Evolutionary conservation across 352 stramenopile species (phyloP).

Genomic region (Globisporangium spinosum): DNA sequence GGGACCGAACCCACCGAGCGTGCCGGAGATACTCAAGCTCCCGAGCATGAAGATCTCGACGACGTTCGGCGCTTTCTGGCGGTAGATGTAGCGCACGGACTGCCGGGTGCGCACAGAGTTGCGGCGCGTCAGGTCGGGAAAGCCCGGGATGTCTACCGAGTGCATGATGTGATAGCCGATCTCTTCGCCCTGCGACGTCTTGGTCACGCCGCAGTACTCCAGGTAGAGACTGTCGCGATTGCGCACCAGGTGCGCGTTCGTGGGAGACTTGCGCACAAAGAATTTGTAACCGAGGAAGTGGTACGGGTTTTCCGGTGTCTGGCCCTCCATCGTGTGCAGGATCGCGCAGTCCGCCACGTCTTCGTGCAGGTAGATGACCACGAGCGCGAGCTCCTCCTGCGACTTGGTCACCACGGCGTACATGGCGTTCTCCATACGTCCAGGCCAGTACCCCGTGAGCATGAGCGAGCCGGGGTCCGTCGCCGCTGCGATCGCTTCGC

Average conservation of each 20-base stretch:
- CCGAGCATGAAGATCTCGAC: constrained; percentile 66
- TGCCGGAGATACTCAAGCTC: constrained; percentile 43
- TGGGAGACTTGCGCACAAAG: constrained; percentile 48
- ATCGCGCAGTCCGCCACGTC: constrained; percentile 62
- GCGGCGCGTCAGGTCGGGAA: constrained; percentile 40
- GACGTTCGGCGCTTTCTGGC: constrained; percentile 43
- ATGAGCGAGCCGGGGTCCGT: constrained; percentile 31
- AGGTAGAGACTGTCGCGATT: constrained; percentile 60
- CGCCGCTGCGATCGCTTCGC: constrained; percentile 29
- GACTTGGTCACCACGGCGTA: constrained; percentile 48
- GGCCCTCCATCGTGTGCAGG: constrained; percentile 48
- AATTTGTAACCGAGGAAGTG: constrained; percentile 74
- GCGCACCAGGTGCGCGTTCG: constrained; percentile 38
- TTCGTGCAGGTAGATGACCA: constrained; percentile 54
- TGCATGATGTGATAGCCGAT: constrained; percentile 71
- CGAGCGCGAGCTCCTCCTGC: constrained; percentile 51
- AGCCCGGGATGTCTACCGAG: constrained; percentile 55
- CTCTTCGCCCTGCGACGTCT: constrained; percentile 32
- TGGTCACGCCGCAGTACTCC: constrained; percentile 48
- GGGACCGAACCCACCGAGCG: constrained; percentile 28
- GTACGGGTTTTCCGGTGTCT: constrained; percentile 38
- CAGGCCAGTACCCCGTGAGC: constrained; percentile 41
- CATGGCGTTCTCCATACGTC: constrained; percentile 54
- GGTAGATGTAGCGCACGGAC: constrained; percentile 53
- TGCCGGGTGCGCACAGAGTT: constrained; percentile 55